phyloP scores from a whole-genome alignment of 148 eudicot species.

The Amaranthus hypochondriacus region DNA sequence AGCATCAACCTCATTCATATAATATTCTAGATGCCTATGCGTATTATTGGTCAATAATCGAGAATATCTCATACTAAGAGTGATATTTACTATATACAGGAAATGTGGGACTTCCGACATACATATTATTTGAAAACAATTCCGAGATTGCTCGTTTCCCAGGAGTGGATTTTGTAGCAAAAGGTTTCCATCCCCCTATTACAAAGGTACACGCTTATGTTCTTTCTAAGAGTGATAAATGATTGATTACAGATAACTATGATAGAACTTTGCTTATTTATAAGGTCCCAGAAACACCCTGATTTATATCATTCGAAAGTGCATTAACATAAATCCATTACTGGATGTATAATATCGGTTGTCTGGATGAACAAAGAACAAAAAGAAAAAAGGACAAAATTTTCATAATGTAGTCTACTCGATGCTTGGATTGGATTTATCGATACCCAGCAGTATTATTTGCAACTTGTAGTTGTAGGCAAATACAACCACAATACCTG shows the following conservation, averaged over 20 bases:
- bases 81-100: constrained; percentile 31
- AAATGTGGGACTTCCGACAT: constrained; percentile 60
- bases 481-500: background rate
- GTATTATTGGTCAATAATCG: background rate
- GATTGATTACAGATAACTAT: too few species aligned
- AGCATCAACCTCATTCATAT: background rate
- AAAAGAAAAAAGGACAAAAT: too few species aligned
- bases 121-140: constrained; percentile 70
- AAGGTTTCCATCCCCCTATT: constrained; percentile 41
- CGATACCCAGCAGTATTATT: too few species aligned
- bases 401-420: too few species aligned
- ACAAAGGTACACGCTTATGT: constrained; percentile 52
- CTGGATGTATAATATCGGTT: too few species aligned
- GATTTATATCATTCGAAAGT: too few species aligned
- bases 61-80: background rate
- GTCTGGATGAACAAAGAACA: background rate
- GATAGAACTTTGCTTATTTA: background rate
- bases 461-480: too few species aligned
- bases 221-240: too few species aligned
- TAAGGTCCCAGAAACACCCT: background rate
- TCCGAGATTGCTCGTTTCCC: constrained; percentile 69
- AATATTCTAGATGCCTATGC: constrained; percentile 3
- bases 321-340: too few species aligned
- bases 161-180: constrained; percentile 48
- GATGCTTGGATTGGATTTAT: too few species aligned